Evolutionary conservation across 179 eudicot species (phyloP).

Genomic region (Kewa caespitosa): DNA sequence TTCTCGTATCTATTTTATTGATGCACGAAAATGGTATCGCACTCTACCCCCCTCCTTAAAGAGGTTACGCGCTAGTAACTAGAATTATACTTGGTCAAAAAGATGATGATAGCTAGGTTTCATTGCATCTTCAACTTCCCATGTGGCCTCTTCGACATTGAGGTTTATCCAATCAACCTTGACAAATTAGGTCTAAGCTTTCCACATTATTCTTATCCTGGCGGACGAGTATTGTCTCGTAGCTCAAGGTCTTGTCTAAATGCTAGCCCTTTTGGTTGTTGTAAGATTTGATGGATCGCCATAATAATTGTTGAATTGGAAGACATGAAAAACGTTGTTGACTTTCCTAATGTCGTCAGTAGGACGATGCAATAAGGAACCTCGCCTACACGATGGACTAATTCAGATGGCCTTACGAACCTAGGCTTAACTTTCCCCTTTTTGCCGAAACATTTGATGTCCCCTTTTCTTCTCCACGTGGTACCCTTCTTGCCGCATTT

Average conservation of each 20-base stretch:
- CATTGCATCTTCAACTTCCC: background rate
- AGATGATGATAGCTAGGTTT: background rate
- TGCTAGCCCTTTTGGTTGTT: background rate
- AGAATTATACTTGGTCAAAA: background rate
- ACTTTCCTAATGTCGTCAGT: background rate
- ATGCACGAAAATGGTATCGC: too few relatives aligned
- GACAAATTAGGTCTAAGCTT: background rate
- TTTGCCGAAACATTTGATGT: background rate
- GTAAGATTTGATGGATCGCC: background rate
- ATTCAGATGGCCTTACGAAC: background rate
- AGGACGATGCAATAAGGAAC: background rate
- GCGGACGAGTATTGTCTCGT: background rate
- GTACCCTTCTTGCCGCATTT: background rate
- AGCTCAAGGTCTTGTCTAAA: background rate
- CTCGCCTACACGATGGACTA: background rate
- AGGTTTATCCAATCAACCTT: background rate
- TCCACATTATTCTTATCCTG: background rate
- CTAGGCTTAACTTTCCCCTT: constrained; percentile 14
- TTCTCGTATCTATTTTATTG: too few relatives aligned
- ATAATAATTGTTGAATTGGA: background rate
- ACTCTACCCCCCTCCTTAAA: too few relatives aligned
- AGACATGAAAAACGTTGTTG: constrained; percentile 12
- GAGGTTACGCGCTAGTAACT: too few relatives aligned
- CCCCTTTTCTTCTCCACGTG: background rate
- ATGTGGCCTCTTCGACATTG: background rate